Conservation (phyloP, 1,284 basidiomycete species). For the Phylloboletellus chloephorus region DNA sequence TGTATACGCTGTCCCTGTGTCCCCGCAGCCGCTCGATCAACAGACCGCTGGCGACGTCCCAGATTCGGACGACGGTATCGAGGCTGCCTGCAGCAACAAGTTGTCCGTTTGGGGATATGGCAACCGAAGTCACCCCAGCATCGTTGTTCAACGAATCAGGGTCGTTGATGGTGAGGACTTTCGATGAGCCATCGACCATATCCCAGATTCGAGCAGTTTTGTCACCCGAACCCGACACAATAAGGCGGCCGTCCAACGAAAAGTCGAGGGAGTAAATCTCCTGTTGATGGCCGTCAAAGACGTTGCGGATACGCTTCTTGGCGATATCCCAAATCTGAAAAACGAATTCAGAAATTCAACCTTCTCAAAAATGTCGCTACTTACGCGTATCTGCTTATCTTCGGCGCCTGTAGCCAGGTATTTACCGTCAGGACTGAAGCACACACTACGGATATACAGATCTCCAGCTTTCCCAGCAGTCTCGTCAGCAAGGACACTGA, state of each 20-base stretch:
- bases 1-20: constrained; percentile 81
- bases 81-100: constrained; percentile 81
- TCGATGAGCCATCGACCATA: constrained; percentile 57
- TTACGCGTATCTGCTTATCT: constrained; percentile 75
- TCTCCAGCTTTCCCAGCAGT: constrained; percentile 62
- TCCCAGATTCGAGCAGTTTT: constrained; percentile 90
- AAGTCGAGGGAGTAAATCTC: constrained; percentile 92
- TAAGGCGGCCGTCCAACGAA: constrained; percentile 71
- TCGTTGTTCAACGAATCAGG: constrained; percentile 53
- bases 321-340: constrained; percentile 81
- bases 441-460: constrained; percentile 79
- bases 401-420: constrained; percentile 80
- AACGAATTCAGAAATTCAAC: constrained; percentile 11
- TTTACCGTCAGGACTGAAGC: constrained; percentile 81
- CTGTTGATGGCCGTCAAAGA: constrained; percentile 82
- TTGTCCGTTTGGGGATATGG: constrained; percentile 77
- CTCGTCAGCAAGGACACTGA: constrained; percentile 67
- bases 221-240: constrained; percentile 88
- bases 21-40: constrained; percentile 74
- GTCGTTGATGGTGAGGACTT: constrained; percentile 57
- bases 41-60: constrained; percentile 72
- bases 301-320: constrained; percentile 62
- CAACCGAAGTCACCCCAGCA: constrained; percentile 75
- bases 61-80: constrained; percentile 82
- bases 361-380: constrained; percentile 25